These are phyloP conservation scores for Picea engelmannii DNA, from an alignment of 83 land plant genomes.

Conservation along the genomic window DNA sequence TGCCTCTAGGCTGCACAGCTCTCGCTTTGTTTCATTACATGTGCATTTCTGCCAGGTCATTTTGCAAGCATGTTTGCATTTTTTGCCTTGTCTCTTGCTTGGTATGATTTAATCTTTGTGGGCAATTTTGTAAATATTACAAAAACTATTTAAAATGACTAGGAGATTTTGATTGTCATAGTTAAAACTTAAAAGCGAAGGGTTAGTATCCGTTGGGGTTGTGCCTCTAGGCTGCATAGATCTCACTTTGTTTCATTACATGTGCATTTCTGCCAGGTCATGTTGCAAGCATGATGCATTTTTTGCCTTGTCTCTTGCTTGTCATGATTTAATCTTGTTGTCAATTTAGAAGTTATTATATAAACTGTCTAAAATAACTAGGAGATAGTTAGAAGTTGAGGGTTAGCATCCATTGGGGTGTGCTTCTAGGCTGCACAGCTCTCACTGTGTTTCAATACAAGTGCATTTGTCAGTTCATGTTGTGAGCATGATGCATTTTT, in stretches of 20 bases:
- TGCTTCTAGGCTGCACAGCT: not conserved
- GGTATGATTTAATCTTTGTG: not conserved
- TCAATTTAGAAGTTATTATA: not conserved
- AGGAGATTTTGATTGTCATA: too few species aligned
- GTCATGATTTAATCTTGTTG: not conserved
- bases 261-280: too few species aligned
- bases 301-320: not conserved
- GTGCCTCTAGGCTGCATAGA: too few species aligned
- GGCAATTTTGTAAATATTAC: not conserved
- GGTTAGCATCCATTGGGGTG: not conserved
- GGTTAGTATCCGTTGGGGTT: too few species aligned
- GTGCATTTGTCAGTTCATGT: not conserved
- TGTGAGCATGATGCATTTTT: not conserved
- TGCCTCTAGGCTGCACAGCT: not conserved
- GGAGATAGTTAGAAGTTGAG: too few species aligned
- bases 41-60: not conserved
- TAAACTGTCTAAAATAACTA: not conserved
- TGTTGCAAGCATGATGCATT: not conserved
- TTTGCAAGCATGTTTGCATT: not conserved
- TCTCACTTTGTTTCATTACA: not conserved
- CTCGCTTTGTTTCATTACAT: too few species aligned
- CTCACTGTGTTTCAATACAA: too few species aligned
- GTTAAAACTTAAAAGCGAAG: not conserved
- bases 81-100: not conserved
- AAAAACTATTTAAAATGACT: not conserved